phyloP scores from a whole-genome alignment of 345 rosid species.

The Punica granatum region DNA sequence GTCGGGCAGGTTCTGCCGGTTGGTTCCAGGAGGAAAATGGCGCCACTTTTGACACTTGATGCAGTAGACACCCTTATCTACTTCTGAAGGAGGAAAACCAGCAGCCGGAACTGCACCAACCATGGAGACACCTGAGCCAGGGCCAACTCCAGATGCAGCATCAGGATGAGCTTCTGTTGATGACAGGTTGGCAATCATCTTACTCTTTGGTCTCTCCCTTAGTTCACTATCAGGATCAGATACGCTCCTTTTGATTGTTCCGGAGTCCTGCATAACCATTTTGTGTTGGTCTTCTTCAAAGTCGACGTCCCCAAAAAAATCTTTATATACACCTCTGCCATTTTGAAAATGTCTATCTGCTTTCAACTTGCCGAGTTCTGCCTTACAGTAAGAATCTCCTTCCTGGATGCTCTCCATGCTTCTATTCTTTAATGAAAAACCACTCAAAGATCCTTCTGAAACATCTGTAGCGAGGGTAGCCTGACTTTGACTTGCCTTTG shows the following conservation, averaged over 20 bases:
- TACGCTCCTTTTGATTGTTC: constrained; percentile 32
- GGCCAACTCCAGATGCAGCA: constrained; percentile 24
- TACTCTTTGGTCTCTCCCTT: constrained; percentile 36
- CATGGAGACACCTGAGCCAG: constrained; percentile 1
- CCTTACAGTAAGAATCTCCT: constrained; percentile 27
- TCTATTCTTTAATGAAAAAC: constrained; percentile 32
- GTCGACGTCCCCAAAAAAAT: constrained; percentile 68
- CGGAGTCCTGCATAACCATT: constrained; percentile 18
- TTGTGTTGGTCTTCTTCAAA: constrained; percentile 38
- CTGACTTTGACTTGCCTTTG: constrained; percentile 35
- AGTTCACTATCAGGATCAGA: constrained; percentile 19
- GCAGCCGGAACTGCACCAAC: constrained; percentile 33
- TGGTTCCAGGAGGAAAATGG: constrained; percentile 70
- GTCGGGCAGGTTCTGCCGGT: constrained; percentile 66
- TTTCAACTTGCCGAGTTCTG: constrained; percentile 37
- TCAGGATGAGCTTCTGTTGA: constrained; percentile 29
- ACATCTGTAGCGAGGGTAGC: constrained; percentile 23
- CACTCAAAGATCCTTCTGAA: constrained; percentile 34
- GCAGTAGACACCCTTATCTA: constrained; percentile 85
- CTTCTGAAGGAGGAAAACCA: constrained; percentile 24
- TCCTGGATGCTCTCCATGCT: constrained; percentile 34
- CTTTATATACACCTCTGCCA: constrained; percentile 55
- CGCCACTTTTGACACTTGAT: constrained; percentile 91
- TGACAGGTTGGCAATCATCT: constrained; percentile 23
- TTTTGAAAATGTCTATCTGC: constrained; percentile 34